A percentile compares a stretch with the other conserved stretches of the same genome.
phyloP scores from a whole-genome alignment of 2,329 filamentous ascomycete species.

The Sclerotinia minor region DNA sequence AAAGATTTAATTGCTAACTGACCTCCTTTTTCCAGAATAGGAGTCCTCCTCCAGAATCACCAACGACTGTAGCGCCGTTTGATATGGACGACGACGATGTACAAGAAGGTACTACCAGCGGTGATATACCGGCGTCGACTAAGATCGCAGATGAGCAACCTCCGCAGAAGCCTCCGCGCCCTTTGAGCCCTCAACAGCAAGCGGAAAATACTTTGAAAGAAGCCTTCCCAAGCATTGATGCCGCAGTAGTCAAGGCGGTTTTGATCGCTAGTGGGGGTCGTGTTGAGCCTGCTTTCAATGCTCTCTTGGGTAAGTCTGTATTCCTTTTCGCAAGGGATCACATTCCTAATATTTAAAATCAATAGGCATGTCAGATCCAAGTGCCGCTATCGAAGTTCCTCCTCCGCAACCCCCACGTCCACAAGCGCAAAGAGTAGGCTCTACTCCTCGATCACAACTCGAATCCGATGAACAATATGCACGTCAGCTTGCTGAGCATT shows the following conservation, averaged over 20 bases:
- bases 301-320: constrained; percentile 68
- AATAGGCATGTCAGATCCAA: constrained; percentile 76
- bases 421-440: constrained; percentile 54
- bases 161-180: constrained; percentile 83
- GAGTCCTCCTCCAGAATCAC: constrained; percentile 53
- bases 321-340: background rate
- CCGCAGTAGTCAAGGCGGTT: constrained; percentile 80
- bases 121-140: constrained; percentile 48
- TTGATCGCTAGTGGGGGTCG: constrained; percentile 81
- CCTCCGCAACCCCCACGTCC: constrained; percentile 82
- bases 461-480: constrained; percentile 91
- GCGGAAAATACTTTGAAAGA: constrained; percentile 87
- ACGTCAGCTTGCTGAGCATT: constrained; percentile 89
- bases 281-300: constrained; percentile 94
- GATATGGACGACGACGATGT: constrained; percentile 71
- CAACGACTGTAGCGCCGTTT: constrained; percentile 63
- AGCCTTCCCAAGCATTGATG: constrained; percentile 85
- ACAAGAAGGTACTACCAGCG: constrained; percentile 57
- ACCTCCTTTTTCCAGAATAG: constrained; percentile 11
- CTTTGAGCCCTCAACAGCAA: constrained; percentile 77
- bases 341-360: constrained; percentile 21
- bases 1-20: constrained; percentile 14
- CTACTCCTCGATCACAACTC: constrained; percentile 71
- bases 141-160: constrained; percentile 46
- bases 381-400: constrained; percentile 58